phyloP scores from a whole-genome alignment of 352 stramenopile genomes.

The Phytophthora citrophthora region DNA sequence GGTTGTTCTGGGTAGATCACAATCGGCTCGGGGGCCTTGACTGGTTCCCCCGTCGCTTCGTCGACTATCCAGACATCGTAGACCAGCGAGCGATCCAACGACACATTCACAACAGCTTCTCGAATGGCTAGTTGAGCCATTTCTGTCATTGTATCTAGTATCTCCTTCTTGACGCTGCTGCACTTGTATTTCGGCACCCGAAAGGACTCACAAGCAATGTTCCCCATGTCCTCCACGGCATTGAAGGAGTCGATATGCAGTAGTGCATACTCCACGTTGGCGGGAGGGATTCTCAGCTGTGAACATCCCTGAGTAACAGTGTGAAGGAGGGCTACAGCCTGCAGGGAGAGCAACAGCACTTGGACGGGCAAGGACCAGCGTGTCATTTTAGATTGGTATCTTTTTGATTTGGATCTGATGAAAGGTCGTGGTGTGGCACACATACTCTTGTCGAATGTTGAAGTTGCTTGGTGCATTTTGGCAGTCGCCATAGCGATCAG shows the following conservation, averaged over 20 bases:
- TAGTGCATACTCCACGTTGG: constrained; percentile 37
- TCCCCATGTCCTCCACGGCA: constrained; percentile 34
- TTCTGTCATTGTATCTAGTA: constrained; percentile 47
- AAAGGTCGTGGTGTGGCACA: constrained; percentile 1
- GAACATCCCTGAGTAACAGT: constrained; percentile 19
- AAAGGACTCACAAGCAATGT: constrained; percentile 23
- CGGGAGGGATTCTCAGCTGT: constrained; percentile 25
- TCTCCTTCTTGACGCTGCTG: constrained; percentile 29
- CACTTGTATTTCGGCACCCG: constrained; percentile 45
- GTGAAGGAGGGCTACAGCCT: not conserved
- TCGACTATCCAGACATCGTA: constrained; percentile 45
- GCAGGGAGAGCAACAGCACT: constrained; percentile 15
- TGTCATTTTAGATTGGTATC: constrained; percentile 16
- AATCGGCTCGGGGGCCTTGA: constrained; percentile 32
- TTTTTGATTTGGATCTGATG: constrained; percentile 10
- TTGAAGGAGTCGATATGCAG: constrained; percentile 51
- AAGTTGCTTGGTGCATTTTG: not conserved
- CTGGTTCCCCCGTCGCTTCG: constrained; percentile 9
- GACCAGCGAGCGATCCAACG: constrained; percentile 53
- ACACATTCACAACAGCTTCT: constrained; percentile 66
- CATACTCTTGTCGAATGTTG: not conserved
- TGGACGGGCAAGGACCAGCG: not conserved
- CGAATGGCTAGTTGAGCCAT: constrained; percentile 49
- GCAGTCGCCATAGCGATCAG: not conserved
- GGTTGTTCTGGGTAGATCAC: constrained; percentile 45